phyloP scores from a whole-genome alignment of 352 stramenopile genomes.

The Vaucheria bursata region DNA sequence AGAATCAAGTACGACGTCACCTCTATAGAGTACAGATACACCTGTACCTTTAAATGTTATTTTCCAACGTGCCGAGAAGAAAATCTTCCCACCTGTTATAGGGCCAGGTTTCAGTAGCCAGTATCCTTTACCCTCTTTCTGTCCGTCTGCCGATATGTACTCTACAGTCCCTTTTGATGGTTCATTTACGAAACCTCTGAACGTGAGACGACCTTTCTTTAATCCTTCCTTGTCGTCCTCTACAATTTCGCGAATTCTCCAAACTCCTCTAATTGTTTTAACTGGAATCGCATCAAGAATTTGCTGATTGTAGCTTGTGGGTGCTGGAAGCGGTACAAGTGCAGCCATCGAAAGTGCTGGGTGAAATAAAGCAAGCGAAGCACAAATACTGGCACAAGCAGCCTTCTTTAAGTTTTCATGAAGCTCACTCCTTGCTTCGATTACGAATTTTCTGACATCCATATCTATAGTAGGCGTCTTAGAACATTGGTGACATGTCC shows the following conservation, averaged over 20 bases:
- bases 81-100: constrained; percentile 4
- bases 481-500: too few relatives aligned
- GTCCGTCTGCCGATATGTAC: neutral
- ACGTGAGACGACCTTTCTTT: neutral
- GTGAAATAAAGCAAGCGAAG: neutral
- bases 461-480: too few relatives aligned
- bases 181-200: constrained; percentile 10
- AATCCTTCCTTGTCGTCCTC: neutral
- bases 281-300: constrained; percentile 3
- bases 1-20: constrained; percentile 11
- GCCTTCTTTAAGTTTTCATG: too few relatives aligned
- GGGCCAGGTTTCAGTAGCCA: constrained; percentile 12
- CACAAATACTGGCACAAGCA: too few relatives aligned
- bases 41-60: neutral
- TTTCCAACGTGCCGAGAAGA: constrained; percentile 15
- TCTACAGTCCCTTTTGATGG: constrained; percentile 3
- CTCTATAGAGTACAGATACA: neutral
- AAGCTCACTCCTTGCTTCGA: too few relatives aligned
- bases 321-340: neutral
- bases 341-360: neutral
- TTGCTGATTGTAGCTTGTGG: constrained; percentile 1
- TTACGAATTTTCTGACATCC: too few relatives aligned
- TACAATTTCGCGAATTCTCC: neutral
- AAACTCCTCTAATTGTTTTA: constrained; percentile 6
- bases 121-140: neutral